Evolutionary conservation across 306 rosid genomes (phyloP), one percentile per base, ranked within the genome.

Genomic region (Corylus avellana): DNA sequence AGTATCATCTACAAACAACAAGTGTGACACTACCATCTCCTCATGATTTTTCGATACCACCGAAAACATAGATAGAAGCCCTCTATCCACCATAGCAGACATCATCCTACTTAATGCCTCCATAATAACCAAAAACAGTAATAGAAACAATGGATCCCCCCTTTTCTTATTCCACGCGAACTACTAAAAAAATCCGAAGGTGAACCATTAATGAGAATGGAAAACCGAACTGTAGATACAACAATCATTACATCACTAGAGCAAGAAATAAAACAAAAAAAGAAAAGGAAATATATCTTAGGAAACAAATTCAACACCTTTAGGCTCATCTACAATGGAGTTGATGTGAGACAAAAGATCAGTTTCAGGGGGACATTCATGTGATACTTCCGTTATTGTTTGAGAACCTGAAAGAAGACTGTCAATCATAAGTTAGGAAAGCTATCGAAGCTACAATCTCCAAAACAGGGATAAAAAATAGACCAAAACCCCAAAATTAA

Each of bases 281-380:
- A 3, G 0, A 10, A 11, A 18, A 48, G 22, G 42, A 79, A 77
- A 48, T 59, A 71, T 53, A 47, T n/a, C 42, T 35, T 53, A 51
- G 32, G 46, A 67, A 51, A 44, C 70, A 74, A 29, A 67, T 78
- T 73, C 72, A 86, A 78, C 76, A 94, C 97, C 98, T 95, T 95
- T 95, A 55, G 61, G 78, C 76, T 89, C 85, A 72, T 87, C 83
- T 54, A 91, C 22, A 25, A 87, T 84, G 61, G 90, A 87, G 78
- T 86, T 87, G 64, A 92, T 85, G 86, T 91, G 91, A 76, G 95
- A 83, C 76, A 90, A 86, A 77, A 89, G 69, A 74, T 87, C 90
- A 72, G 25, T 86, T 74, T 80, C 85, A 10, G 77, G 14, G 12
- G 84, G 73, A 70, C 85, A 81, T 76, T 91, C 78, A 51, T 74